Conservation (phyloP, 306 rosid genomes). For the Adenanthera pavonina region DNA sequence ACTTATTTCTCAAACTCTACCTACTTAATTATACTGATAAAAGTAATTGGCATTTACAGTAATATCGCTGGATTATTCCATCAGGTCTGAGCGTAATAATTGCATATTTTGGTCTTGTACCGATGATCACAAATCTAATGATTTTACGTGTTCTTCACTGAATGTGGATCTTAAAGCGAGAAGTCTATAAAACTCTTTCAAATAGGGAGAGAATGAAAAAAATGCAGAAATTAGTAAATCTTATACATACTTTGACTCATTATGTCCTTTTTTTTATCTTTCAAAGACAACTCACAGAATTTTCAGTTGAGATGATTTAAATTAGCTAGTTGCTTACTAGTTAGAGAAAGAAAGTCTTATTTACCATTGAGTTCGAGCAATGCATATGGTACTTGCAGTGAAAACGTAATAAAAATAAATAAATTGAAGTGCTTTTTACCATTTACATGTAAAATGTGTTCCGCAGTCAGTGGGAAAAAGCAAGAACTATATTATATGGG, state of each 20-base stretch:
- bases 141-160: background rate
- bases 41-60: background rate
- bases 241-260: no score
- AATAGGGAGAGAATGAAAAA: background rate
- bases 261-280: background rate
- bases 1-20: no score
- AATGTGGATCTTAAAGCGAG: background rate
- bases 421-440: background rate
- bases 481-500: background rate
- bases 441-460: constrained; percentile 34
- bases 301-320: background rate
- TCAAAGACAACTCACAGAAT: background rate
- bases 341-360: background rate
- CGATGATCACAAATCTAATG: background rate
- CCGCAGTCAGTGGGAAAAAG: constrained; percentile 68
- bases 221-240: no score
- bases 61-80: background rate
- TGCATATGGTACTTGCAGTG: no score
- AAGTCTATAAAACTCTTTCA: background rate
- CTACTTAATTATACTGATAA: no score
- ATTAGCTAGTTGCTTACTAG: background rate
- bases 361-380: no score
- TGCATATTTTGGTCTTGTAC: background rate
- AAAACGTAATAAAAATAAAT: no score
- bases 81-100: background rate